Evolutionary conservation across 2,329 filamentous ascomycete genomes (phyloP).

Genomic region (Phoma sp.): DNA sequence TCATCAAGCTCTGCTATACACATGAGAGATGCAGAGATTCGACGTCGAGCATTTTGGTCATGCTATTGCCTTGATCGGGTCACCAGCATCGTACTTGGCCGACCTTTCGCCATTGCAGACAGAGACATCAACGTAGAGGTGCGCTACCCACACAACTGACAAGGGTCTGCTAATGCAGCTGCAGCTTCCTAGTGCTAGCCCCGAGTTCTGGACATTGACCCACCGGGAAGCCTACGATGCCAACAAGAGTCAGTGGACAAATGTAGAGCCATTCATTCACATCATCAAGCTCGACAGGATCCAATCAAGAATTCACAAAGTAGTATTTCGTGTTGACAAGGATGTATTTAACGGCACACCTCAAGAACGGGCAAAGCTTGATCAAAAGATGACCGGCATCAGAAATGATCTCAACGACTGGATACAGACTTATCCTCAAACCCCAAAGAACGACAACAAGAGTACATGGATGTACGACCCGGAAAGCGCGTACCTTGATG

Average conservation of each 20-base stretch:
- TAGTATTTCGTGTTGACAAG: constrained; percentile 36
- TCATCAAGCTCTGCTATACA: constrained; percentile 19
- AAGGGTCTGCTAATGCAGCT: neutral
- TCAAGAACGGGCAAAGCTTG: constrained; percentile 24
- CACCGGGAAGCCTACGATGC: constrained; percentile 24
- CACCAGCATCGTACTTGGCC: constrained; percentile 35
- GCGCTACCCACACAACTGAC: neutral
- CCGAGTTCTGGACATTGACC: constrained; percentile 32
- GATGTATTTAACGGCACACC: constrained; percentile 21
- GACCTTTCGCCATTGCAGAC: constrained; percentile 38
- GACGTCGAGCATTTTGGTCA: constrained; percentile 36
- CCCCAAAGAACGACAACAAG: constrained; percentile 27
- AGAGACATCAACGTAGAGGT: constrained; percentile 40
- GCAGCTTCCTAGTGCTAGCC: constrained; percentile 30
- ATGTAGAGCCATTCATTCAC: constrained; percentile 37
- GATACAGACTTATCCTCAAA: constrained; percentile 27
- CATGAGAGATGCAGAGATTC: constrained; percentile 31
- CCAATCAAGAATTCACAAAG: constrained; percentile 35
- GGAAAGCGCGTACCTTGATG: constrained; percentile 30
- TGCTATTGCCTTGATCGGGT: constrained; percentile 38
- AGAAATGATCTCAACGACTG: constrained; percentile 30
- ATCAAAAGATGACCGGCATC: constrained; percentile 30
- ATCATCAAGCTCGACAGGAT: constrained; percentile 36
- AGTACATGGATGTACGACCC: constrained; percentile 40
- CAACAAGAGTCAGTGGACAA: constrained; percentile 25